Base-by-base conservation (phyloP, 495 filamentous ascomycete species). In the Extremus antarcticus region DNA sequence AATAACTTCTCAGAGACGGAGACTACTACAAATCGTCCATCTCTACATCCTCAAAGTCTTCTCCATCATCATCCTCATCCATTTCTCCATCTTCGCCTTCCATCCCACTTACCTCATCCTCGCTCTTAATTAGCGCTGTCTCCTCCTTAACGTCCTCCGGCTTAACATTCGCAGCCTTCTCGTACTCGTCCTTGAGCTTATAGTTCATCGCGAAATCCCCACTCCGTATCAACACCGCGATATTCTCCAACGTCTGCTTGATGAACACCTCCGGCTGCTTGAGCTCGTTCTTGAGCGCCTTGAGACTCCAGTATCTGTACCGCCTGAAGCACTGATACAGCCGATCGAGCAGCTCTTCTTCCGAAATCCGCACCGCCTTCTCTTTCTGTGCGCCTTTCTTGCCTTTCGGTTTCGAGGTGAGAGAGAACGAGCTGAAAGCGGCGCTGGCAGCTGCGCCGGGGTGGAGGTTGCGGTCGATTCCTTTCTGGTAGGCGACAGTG, bases 211-310 rank as follows among this genome's bases (percentile, higher is more conserved):
- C 84, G 68, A 89, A 94, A 11, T 78, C 74, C 22, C 92, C 92
- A 17, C 78, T 77, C 65, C 87, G 85, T 58, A 90, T 82, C 46
- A 95, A 70, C 15, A 82, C 77, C 0, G 89, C 94, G 53, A 97
- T 78, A 67, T 87, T 79, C 54, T 89, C 85, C 56, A 98, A 68
- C 1, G 80, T 84, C 67, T 94, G 79, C 56, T 89, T 89, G 47
- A 98, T 80, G 67, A 89, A 98, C 3, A 85, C 83, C 66, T 98
- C 92, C 0, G 92, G 92, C 72, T 98, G 92, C 49, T 79, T 73
- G 29, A 90, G 76, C 57, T 73, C 69, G 20, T 76, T 72, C 56
- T 86, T 85, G 59, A 98, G 78, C 0, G 80, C 78, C 62, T 86
- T 90, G 73, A 97, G 84, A 17, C 85, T 78, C 91, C 91, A 97